A percentile compares a stretch with the other conserved stretches of the same genome.
Conservation (phyloP, 352 stramenopile species). For the Globisporangium recalcitrans region DNA sequence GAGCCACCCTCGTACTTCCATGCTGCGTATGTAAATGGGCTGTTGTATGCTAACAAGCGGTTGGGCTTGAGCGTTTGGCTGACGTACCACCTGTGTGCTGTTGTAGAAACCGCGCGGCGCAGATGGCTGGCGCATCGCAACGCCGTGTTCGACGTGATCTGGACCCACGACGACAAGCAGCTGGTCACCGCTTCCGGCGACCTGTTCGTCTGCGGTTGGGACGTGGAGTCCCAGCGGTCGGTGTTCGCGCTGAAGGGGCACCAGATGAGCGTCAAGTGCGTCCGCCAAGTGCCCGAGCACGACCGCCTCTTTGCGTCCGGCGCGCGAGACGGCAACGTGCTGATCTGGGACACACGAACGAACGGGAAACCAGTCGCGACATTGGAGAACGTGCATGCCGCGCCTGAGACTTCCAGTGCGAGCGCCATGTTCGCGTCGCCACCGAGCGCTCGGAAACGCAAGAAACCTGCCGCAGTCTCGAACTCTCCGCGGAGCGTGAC, state of each 20-base stretch:
- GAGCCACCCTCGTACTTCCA: neutral
- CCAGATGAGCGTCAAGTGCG: slow-evolving; percentile 75
- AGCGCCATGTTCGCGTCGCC: slow-evolving; percentile 28
- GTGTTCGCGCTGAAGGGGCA: slow-evolving; percentile 39
- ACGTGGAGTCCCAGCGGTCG: slow-evolving; percentile 36
- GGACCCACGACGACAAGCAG: slow-evolving; percentile 41
- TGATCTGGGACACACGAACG: slow-evolving; percentile 50
- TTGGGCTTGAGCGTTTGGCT: neutral
- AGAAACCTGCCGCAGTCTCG: slow-evolving; percentile 9
- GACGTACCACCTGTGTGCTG: neutral
- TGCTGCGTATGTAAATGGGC: slow-evolving; percentile 11
- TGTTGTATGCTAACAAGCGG: no score
- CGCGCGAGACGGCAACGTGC: slow-evolving; percentile 51
- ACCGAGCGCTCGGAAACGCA: slow-evolving; percentile 25
- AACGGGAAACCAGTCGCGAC: slow-evolving; percentile 21
- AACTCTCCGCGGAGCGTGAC: slow-evolving; percentile 54
- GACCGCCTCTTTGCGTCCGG: slow-evolving; percentile 47
- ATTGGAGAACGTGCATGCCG: slow-evolving; percentile 36
- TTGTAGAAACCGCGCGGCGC: slow-evolving; percentile 6
- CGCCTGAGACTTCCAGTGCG: slow-evolving; percentile 13
- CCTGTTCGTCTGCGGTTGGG: slow-evolving; percentile 44
- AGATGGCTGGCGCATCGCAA: slow-evolving; percentile 56
- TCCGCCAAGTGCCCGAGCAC: slow-evolving; percentile 38
- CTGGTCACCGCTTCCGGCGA: slow-evolving; percentile 60
- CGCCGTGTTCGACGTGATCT: slow-evolving; percentile 67